A percentile compares a stretch with the other conserved stretches of the same genome.
phyloP scores from a whole-genome alignment of 2,329 filamentous ascomycete genomes.

The Penicillium sclerotigenum region DNA sequence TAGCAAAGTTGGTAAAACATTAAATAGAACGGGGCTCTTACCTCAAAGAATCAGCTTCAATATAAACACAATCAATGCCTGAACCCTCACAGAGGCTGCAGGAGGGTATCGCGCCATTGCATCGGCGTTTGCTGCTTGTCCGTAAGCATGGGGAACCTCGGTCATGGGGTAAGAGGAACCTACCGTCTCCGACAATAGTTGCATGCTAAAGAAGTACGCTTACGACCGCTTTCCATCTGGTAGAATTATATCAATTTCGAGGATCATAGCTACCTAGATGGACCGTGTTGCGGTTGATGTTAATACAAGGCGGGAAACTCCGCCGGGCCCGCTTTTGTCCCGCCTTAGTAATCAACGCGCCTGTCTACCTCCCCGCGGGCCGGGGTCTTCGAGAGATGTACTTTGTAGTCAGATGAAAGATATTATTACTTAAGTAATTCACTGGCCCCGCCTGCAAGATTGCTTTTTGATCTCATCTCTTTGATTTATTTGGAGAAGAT shows the following conservation, averaged over 20 bases:
- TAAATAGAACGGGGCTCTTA: not conserved
- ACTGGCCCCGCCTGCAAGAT: not conserved
- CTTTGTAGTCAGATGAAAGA: no score
- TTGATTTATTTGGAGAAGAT: not conserved
- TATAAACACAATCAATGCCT: constrained; percentile 6
- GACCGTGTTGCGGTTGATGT: not conserved
- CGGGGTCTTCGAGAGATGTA: no score
- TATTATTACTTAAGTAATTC: no score
- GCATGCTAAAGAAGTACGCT: constrained; percentile 3
- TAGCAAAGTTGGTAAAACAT: not conserved
- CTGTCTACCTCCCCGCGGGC: not conserved
- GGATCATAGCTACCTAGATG: not conserved
- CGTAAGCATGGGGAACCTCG: not conserved
- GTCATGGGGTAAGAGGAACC: not conserved
- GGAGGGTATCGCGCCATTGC: constrained; percentile 5
- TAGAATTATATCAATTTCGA: not conserved
- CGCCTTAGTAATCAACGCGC: not conserved
- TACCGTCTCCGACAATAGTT: constrained; percentile 4
- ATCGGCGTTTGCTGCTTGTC: constrained; percentile 5
- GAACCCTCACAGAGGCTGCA: constrained; percentile 5
- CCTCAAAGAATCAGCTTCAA: not conserved
- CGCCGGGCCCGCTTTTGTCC: not conserved
- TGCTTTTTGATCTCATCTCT: not conserved
- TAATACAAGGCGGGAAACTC: not conserved
- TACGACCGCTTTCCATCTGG: not conserved